Evolutionary conservation across 2,329 filamentous ascomycete genomes (phyloP), one percentile per base, ranked within the genome.

Genomic region (Cordyceps militaris): DNA sequence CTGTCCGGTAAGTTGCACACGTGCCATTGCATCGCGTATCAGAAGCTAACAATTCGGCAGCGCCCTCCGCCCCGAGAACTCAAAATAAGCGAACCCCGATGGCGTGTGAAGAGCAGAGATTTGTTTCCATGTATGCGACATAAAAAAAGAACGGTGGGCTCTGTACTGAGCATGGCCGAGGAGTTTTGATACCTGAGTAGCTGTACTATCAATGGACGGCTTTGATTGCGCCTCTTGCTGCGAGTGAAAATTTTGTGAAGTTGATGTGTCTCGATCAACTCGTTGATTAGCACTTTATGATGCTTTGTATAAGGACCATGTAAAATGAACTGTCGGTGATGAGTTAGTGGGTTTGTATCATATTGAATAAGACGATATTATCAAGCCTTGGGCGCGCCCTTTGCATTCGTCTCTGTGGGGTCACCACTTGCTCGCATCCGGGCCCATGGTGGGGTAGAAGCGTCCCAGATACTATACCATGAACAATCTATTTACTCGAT

Each of bases 51-150:
- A 48, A 7, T 60, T 51, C 58, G 7, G 57, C 57, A 86, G 85
- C 67, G 80, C 84, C 71, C 88, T 94, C 72, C 88, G 89, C 72
- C 89, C 89, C 66, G 89, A 94, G 82, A 93, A 93, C 83, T 84
- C 88, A 77, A 87, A 89, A 77, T 89, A 86, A 79, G 56, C 53
- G 43, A 49, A 30, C 16, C 26, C 11, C 32, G 44, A 56, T 48
- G 32, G 34, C n/a, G 44, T 40, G 53, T 54, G 51, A 54, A 52
- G 40, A 52, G 24, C 10, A 40, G n/a, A 30, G n/a, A 30, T 48
- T 48, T 13, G 28, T 40, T 34, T 4, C 30, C 24, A 56, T 56
- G 53, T 56, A 49, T 32, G 44, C 34, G 44, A 49, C 44, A 56
- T 47, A 40, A 21, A 42, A 42, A 49, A 48, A 49, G 32, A 48